Evolutionary conservation across 2,329 filamentous ascomycete genomes (phyloP).

Genomic region (Aspergillus pseudoviridinutans): DNA sequence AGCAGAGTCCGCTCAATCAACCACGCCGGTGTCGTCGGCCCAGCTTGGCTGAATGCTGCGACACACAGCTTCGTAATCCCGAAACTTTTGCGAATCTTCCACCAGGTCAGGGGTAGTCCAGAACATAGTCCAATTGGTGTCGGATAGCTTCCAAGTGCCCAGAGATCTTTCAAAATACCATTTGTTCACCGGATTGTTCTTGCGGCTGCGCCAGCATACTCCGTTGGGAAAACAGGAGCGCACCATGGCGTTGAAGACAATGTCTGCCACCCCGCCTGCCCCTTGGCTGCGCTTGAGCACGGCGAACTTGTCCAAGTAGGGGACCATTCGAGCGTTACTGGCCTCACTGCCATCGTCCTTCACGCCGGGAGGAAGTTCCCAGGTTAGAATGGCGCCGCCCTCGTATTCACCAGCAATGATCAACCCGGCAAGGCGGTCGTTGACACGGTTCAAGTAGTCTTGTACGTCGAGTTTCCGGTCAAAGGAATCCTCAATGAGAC

Average conservation of each 20-base stretch:
- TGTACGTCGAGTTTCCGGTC: constrained; percentile 75
- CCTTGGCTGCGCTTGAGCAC: constrained; percentile 86
- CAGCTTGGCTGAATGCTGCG: constrained; percentile 52
- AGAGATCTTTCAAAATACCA: constrained; percentile 95
- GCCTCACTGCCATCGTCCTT: constrained; percentile 52
- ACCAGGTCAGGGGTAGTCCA: constrained; percentile 76
- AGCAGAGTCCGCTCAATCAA: constrained; percentile 45
- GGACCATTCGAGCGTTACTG: constrained; percentile 64
- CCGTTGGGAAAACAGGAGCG: constrained; percentile 81
- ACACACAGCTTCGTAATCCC: constrained; percentile 73
- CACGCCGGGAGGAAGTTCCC: constrained; percentile 70
- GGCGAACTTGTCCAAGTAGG: constrained; percentile 96
- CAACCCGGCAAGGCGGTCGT: constrained; percentile 76
- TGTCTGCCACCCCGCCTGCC: constrained; percentile 86
- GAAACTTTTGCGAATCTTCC: constrained; percentile 51
- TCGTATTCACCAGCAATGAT: constrained; percentile 97
- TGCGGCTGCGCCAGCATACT: constrained; percentile 87
- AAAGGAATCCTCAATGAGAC: constrained; percentile 93
- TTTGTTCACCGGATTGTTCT: constrained; percentile 93
- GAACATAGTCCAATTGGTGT: constrained; percentile 96
- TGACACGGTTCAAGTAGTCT: constrained; percentile 77
- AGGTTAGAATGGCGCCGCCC: constrained; percentile 89
- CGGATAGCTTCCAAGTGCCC: constrained; percentile 76
- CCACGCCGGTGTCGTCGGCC: constrained; percentile 44
- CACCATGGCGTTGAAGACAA: constrained; percentile 96